Conservation (phyloP, 78 protist species). For the Tieghemostelium lacteum region DNA sequence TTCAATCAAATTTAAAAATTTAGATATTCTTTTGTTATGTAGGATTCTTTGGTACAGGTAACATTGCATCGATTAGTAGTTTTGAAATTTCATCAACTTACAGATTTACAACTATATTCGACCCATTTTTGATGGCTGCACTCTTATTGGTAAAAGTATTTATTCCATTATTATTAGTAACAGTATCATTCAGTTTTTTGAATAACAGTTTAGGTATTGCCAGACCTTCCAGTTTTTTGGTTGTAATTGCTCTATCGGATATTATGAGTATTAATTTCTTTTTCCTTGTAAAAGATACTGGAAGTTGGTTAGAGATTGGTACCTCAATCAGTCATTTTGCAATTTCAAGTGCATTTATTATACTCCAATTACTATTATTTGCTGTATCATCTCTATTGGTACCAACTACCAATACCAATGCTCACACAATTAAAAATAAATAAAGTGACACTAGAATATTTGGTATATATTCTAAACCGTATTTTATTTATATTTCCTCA, state of each 20-base stretch:
- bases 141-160: conserved; percentile 80
- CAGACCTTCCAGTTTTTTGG: conserved; percentile 59
- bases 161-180: conserved; percentile 83
- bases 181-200: conserved; percentile 59
- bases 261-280: conserved; percentile 91
- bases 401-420: conserved; percentile 9
- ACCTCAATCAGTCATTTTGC: conserved; percentile 87
- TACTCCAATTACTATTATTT: conserved; percentile 78
- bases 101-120: conserved; percentile 83
- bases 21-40: conserved; percentile 78
- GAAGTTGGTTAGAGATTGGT: conserved; percentile 92
- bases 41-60: conserved; percentile 95
- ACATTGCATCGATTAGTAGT: conserved; percentile 90
- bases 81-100: conserved; percentile 85
- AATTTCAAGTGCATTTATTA: conserved; percentile 82
- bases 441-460: too few relatives aligned
- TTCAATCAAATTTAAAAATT: not conserved
- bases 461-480: too few relatives aligned
- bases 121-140: conserved; percentile 86
- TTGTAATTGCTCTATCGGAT: conserved; percentile 83
- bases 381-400: conserved; percentile 50
- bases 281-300: conserved; percentile 90
- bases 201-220: conserved; percentile 40
- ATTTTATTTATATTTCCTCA: too few relatives aligned
- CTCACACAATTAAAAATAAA: too few relatives aligned